Conservation (phyloP, 2,329 filamentous ascomycete species). For the Fusarium sp. region DNA sequence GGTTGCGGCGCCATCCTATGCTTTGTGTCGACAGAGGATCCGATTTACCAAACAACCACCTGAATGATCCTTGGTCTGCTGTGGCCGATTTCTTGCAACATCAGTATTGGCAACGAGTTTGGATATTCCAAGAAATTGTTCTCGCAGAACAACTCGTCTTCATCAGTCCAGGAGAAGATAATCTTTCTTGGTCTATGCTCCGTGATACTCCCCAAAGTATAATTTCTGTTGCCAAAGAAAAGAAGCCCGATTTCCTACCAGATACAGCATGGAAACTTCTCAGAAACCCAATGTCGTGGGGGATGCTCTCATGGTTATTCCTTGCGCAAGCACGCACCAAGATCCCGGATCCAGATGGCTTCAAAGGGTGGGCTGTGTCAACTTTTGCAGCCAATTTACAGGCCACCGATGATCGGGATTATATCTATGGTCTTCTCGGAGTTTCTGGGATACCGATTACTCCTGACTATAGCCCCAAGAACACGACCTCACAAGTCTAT, state of each 20-base stretch:
- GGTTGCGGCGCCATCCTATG: not conserved
- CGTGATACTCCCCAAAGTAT: not conserved
- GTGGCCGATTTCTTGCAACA: not conserved
- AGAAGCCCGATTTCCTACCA: not conserved
- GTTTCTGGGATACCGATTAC: conserved; percentile 3
- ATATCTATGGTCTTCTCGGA: conserved; percentile 15
- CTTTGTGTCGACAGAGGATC: not conserved
- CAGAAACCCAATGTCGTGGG: not conserved
- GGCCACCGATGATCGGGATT: conserved; percentile 1
- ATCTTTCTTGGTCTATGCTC: not conserved
- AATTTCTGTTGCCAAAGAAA: not conserved
- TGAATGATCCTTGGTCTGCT: not conserved
- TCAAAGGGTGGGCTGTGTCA: conserved; percentile 15
- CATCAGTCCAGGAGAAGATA: not conserved
- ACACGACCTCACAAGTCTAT: conserved; percentile 1
- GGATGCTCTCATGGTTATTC: not conserved
- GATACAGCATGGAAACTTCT: not conserved
- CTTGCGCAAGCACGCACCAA: conserved; percentile 2
- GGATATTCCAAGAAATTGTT: conserved; percentile 11
- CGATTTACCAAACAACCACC: not conserved
- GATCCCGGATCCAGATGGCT: conserved; percentile 8
- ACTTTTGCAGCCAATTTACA: conserved; percentile 8
- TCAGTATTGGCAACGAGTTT: conserved; percentile 6
- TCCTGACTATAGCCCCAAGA: conserved; percentile 3
- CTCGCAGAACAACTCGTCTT: not conserved